Base-by-base conservation (phyloP, 441 rosid genomes). In the Flueggea neowawraea region DNA sequence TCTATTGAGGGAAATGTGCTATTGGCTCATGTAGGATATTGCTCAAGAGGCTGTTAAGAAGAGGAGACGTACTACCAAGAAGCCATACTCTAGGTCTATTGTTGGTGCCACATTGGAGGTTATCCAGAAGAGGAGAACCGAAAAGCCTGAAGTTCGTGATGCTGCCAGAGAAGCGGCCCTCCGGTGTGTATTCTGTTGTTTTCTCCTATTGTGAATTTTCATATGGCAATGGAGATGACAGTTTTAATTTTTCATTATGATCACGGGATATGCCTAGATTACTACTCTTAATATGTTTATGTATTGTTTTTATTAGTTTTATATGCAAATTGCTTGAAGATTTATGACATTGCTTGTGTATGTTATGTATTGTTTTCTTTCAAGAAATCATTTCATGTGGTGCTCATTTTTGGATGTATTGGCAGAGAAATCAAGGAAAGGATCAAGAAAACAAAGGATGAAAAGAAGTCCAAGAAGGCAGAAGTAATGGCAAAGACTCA, bases 61-160 rank as follows among this genome's bases (percentile, higher is more conserved):
- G 83, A 86, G 84, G 80, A 78, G 97, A 62, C 84, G 90, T 2
- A 7, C 85, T 31, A 72, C 94, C 51, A 91, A 82, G 86, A 91
- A 88, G 74, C 96, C 97, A 0, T 90, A 90, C 78, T 86, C 93
- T 0, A 83, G 97, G 75, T 88, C 97, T 0, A 90, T 90, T 16
- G 91, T 91, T 0, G 96, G 96, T 67, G 94, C 87, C 3, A 85
- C 90, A 60, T 76, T 91, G 80, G 91, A 91, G 58, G 86, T 86
- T 31, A 88, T 88, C 67, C 97, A 88, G 71, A 91, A 86, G 86
- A 87, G 66, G 57, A 78, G 94, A 63, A 70, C 86, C 10, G 96
- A 88, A 81, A 91, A 91, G 73, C 91, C 96, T 0, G 94, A 91
- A 73, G 91, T 91, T 62, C 90, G 96, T 60, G 97, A 88, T 78